phyloP scores from a whole-genome alignment of 1,139 yeast genomes.

The Sugiyamaella novakii region DNA sequence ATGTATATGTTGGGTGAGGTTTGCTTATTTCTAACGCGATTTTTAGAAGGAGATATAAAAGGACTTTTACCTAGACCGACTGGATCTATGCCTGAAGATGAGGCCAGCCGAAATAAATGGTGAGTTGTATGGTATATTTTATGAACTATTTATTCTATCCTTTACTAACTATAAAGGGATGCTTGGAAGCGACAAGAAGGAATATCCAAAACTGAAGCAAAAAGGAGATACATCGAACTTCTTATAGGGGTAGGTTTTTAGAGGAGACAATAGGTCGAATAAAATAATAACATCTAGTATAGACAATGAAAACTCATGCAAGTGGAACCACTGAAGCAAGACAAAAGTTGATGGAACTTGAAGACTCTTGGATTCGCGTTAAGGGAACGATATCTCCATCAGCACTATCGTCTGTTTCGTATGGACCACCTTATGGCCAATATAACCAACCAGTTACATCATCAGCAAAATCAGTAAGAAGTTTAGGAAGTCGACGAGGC shows the following conservation, averaged over 20 bases:
- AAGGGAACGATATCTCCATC: slow-evolving; percentile 42
- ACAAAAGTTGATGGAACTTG: slow-evolving; percentile 65
- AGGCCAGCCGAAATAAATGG: slow-evolving; percentile 73
- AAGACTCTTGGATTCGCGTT: slow-evolving; percentile 74
- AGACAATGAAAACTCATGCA: slow-evolving; percentile 73
- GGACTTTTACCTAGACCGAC: slow-evolving; percentile 67
- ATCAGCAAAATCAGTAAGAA: slow-evolving; percentile 17
- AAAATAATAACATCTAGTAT: slow-evolving; percentile 30
- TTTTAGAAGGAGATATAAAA: slow-evolving; percentile 68
- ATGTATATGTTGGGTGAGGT: neutral
- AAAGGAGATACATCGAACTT: slow-evolving; percentile 65
- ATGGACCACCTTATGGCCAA: slow-evolving; percentile 19
- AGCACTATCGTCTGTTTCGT: neutral
- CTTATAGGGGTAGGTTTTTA: slow-evolving; percentile 45
- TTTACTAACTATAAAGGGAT: slow-evolving; percentile 43
- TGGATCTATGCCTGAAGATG: slow-evolving; percentile 63
- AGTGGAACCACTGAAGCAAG: slow-evolving; percentile 68
- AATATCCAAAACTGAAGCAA: slow-evolving; percentile 69
- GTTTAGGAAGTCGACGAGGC: slow-evolving; percentile 17
- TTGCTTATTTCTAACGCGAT: slow-evolving; percentile 8
- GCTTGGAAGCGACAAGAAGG: slow-evolving; percentile 85
- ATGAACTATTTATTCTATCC: neutral
- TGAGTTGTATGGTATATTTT: neutral
- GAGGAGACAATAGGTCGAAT: neutral
- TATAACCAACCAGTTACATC: slow-evolving; percentile 9